Evolutionary conservation across 176 grass and related monocot genomes (phyloP), one percentile per base, ranked within the genome.

Genomic region (Aegilops tauschii): DNA sequence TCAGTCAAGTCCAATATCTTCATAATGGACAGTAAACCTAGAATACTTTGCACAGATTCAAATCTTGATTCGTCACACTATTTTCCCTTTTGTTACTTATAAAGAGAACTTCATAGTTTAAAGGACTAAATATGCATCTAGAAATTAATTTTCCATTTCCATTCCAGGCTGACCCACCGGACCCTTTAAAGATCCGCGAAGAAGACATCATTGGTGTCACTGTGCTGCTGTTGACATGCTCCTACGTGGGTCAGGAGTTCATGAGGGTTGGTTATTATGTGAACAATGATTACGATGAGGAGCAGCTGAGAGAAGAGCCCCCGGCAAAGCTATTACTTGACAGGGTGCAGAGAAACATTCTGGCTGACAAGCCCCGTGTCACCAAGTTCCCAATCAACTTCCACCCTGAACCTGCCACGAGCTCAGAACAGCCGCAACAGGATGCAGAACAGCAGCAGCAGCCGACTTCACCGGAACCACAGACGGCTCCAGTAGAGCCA

Each of bases 351-450:
- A 92, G 97, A 59, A 99, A 99, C 85, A 99, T 99, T 86, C 66
- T 99, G 72, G 92, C 92, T 0, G 97, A 99, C 85, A 99, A 99
- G 65, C 97, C 97, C 71, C 93, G 97, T 3, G 94, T 99, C 85
- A 99, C 97, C 65, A 99, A 96, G 83, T 99, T 99, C 72, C 97
- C 97, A 4, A 96, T 99, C 81, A 99, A 96, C 89, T 96, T 99
- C 88, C 94, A 99, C 70, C 97, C 97, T 65, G 94, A 94, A 81
- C 71, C 93, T 1, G 90, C 70, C 61, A 93, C 95, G n/a, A 90
- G 84, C 23, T n/a, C 86, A 2, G 78, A 77, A 11, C 92, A 85
- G 56, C 90, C 20, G 1, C 91, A 90, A 39, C 93, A 93, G 72
- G 91, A 74, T 28, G 27, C 23, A 65, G 62, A 27, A 13, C 62